Base-by-base conservation (phyloP, 495 filamentous ascomycete species). In the Staphylotrichum tortipilum region DNA sequence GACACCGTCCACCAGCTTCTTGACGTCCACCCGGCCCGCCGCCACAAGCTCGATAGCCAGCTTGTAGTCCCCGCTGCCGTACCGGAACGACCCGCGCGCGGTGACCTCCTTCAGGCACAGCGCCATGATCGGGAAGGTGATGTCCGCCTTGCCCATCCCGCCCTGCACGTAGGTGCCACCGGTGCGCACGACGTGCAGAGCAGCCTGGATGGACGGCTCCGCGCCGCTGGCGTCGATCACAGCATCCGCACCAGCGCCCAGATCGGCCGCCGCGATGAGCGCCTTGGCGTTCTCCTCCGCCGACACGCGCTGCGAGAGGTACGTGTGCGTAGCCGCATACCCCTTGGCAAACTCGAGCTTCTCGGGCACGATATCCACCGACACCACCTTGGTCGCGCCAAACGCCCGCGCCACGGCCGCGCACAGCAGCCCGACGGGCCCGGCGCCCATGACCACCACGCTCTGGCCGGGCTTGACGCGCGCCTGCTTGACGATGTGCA, bases 111-210 rank as follows among this genome's bases (percentile, higher is more conserved):
- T 92, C 26, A 81, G 74, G 51, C 83, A 85, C 49, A 92, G 72
- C 15, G 80, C 77, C 68, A 87, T 79, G 57, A 95, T 94, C 24
- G 90, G 89, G 65, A 92, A 85, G 12, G 67, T 77, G 66, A 94
- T 86, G 54, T 88, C 80, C 9, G 76, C 58, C 62, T 81, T 81
- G 50, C 89, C 89, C 76, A 94, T 82, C 7, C 89, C 90, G 48
- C 78, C 88, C 69, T 95, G 89, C 1, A 94, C 84, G 62, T 88
- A 92, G 0, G 80, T 81, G 6, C 90, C 89, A 11, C 89, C 88
- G 36, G 73, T 65, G 37, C 82, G 69, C 3, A 91, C 71, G 14
- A 75, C 73, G 69, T 92, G 78, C 47, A 95, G 75, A 0, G 77
- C 80, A 1, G 80, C 77, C 63, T 91, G 82, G 59, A 95, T 85